Evolutionary conservation across 176 grass and related monocot genomes (phyloP).

Genomic region (Triticum turgidum): DNA sequence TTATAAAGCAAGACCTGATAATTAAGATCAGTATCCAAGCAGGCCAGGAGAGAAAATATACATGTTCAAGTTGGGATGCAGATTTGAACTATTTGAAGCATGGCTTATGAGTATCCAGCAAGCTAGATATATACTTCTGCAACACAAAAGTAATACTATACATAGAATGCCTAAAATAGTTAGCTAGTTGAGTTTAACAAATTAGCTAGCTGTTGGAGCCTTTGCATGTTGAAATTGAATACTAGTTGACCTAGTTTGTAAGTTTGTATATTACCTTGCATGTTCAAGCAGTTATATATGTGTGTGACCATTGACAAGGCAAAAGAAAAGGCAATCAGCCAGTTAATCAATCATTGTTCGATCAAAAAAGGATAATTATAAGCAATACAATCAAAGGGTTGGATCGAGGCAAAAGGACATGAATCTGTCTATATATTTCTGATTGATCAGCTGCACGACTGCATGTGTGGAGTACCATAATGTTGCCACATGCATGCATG

Average conservation of each 20-base stretch:
- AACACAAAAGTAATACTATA: not conserved
- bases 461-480: not conserved
- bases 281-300: not conserved
- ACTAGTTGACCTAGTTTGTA: not conserved
- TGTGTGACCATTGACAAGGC: not conserved
- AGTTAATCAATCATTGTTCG: constrained; percentile 19
- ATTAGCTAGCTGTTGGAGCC: not conserved
- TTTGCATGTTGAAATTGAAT: not conserved
- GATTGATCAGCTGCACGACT: constrained; percentile 6
- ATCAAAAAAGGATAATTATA: not conserved
- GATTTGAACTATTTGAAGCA: not conserved
- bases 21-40: not conserved
- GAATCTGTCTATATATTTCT: not conserved
- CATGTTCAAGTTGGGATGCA: not conserved
- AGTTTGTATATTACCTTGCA: not conserved
- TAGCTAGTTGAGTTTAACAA: not conserved
- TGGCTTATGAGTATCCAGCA: not conserved
- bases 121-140: not conserved
- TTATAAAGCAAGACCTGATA: constrained; percentile 4
- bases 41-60: not conserved
- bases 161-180: not conserved
- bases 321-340: not conserved
- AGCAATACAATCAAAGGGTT: not conserved
- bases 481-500: constrained; percentile 8
- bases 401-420: not conserved